Conservation (phyloP, 495 filamentous ascomycete genomes). For the Penicillium turbatum region DNA sequence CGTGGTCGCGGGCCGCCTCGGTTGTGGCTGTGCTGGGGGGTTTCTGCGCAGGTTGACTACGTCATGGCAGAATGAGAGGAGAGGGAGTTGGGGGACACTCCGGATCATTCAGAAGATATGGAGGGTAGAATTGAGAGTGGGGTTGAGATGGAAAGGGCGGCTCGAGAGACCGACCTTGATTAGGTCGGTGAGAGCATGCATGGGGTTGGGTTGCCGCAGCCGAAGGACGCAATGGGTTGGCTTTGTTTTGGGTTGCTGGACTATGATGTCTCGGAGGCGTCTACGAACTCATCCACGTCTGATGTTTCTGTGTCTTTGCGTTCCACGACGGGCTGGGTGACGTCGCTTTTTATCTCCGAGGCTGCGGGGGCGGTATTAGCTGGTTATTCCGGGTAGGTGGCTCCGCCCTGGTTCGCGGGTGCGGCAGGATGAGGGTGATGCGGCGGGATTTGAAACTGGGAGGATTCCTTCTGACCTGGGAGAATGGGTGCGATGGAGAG, state of each 20-base stretch:
- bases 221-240: conserved; percentile 2
- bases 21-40: conserved; percentile 10
- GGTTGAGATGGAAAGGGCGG: neutral
- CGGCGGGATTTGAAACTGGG: conserved; percentile 42
- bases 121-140: neutral
- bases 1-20: conserved; percentile 6
- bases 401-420: conserved; percentile 5
- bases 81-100: neutral
- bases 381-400: conserved; percentile 9
- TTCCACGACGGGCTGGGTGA: conserved; percentile 27
- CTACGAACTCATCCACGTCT: conserved; percentile 55
- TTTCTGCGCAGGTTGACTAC: conserved; percentile 27
- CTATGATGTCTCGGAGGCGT: conserved; percentile 45
- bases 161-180: neutral
- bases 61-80: conserved; percentile 7
- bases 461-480: conserved; percentile 56
- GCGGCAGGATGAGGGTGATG: conserved; percentile 16
- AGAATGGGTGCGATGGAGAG: conserved; percentile 82
- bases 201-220: neutral
- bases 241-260: neutral
- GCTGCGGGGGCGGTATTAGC: conserved; percentile 22
- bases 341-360: conserved; percentile 9
- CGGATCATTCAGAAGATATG: neutral
- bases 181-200: neutral
- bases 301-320: conserved; percentile 47